Evolutionary conservation across 352 stramenopile species (phyloP), one percentile per base, ranked within the genome.

Genomic region (Saprolegnia diclina): DNA sequence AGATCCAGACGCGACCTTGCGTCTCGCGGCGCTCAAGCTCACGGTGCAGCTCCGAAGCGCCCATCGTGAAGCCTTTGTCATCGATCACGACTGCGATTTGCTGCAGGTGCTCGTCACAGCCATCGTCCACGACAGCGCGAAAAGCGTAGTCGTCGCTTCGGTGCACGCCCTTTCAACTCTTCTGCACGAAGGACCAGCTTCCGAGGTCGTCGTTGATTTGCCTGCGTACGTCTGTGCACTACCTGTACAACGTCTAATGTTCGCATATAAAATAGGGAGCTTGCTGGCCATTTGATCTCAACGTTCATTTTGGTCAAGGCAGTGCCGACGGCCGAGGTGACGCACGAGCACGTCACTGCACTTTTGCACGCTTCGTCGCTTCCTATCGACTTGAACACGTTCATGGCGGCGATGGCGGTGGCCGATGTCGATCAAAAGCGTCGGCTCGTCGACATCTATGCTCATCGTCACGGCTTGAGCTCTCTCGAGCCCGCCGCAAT

Each of bases 221-320:
- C 42, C 42, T 11, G 42, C 18, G 42, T 48, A n/a, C 13, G 42
- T 48, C 13, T 6, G 5, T 35, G 29, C 29, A 35, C 5, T 5
- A 5, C 24, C 46, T 54, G n/a, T 2, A 54, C n/a, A 5, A 5
- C 2, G 46, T 54, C 46, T 2, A 54, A 54, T 54, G 24, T 54
- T 5, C 46, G n/a, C n/a, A 29, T 54, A 5, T 54, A 54, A 54
- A 29, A n/a, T 59, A 59, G 52, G 13, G 52, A 59, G 52, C 19
- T 59, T n/a, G 11, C n/a, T 4, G 24, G 52, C 52, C 52, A 59
- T 10, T 24, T 59, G 13, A 59, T 59, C 35, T 16, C 35, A 14
- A 59, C 4, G 52, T 59, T 59, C 35, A 42, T 59, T 42, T 24
- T 59, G 13, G 35, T 42, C 35, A 59, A 59, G 35, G 52, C 52